Conservation (phyloP, 768 basidiomycete genomes). For the Tulasnella sp. region DNA sequence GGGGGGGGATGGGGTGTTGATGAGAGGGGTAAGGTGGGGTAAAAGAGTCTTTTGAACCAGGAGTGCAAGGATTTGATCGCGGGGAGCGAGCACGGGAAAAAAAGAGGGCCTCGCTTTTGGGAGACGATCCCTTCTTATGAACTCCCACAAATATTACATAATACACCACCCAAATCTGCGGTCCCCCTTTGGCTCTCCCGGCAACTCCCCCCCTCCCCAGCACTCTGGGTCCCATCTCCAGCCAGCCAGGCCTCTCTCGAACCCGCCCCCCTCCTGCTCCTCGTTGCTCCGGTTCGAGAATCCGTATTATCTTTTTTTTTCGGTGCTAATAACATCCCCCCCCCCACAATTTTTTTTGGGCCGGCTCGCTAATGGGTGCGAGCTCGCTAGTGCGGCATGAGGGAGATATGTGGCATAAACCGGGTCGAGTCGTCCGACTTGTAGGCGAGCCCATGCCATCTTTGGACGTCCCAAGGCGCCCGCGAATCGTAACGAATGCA, state of each 20-base stretch:
- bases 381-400: neutral
- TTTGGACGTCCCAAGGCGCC: neutral
- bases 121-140: conserved; percentile 11
- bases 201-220: neutral
- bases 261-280: neutral
- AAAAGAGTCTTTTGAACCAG: conserved; percentile 6
- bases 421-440: neutral
- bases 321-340: neutral
- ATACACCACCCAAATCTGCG: neutral
- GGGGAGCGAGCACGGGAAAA: neutral
- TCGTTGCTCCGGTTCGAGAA: conserved; percentile 9
- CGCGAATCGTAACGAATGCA: neutral
- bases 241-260: conserved; percentile 10
- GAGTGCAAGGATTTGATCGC: neutral
- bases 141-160: conserved; percentile 1
- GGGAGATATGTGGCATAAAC: neutral
- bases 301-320: neutral
- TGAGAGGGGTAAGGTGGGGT: conserved; percentile 2
- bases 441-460: neutral
- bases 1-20: neutral
- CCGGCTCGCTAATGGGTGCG: neutral
- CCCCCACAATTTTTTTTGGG: neutral
- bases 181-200: neutral
- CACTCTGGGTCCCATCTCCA: neutral
- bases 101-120: conserved; percentile 9